Conservation (phyloP, 208 protist genomes). For the Sergeia podlipaevii region DNA sequence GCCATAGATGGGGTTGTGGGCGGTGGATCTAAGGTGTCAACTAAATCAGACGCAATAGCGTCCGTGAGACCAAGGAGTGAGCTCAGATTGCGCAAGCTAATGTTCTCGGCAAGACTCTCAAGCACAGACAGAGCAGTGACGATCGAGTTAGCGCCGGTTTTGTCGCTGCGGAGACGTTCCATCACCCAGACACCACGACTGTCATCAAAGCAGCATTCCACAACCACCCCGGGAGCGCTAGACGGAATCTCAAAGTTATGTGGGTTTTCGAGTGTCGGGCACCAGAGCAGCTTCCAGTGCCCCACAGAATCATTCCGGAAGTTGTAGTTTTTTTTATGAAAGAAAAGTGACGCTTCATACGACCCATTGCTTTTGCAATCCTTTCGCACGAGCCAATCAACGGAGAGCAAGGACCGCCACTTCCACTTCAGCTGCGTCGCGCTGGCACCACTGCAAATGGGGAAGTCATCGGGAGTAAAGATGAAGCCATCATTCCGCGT, state of each 20-base stretch:
- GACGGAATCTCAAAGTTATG: conserved; percentile 30
- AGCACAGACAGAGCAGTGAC: conserved; percentile 76
- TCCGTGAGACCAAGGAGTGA: conserved; percentile 2
- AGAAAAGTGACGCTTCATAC: conserved; percentile 59
- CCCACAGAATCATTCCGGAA: conserved; percentile 52
- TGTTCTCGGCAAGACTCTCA: conserved; percentile 70
- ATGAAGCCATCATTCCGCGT: conserved; percentile 79
- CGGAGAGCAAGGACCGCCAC: conserved; percentile 66
- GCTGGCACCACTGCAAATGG: conserved; percentile 49
- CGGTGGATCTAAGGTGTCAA: not conserved
- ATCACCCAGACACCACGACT: conserved; percentile 42
- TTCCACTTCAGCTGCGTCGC: conserved; percentile 80
- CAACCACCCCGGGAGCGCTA: conserved; percentile 25
- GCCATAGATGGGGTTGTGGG: not conserved
- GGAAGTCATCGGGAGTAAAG: conserved; percentile 73
- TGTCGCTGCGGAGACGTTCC: conserved; percentile 60
- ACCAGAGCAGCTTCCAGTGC: conserved; percentile 35
- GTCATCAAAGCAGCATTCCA: conserved; percentile 59
- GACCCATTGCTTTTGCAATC: conserved; percentile 17
- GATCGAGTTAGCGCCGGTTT: conserved; percentile 71
- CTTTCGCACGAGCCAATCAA: conserved; percentile 64
- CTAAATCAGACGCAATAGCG: not conserved
- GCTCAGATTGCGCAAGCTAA: conserved; percentile 32
- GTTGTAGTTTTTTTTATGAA: conserved; percentile 62
- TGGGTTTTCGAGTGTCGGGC: too few species aligned